Evolutionary conservation across 495 filamentous ascomycete genomes (phyloP), one percentile per base, ranked within the genome.

Genomic region (Aspergillus taichungensis): DNA sequence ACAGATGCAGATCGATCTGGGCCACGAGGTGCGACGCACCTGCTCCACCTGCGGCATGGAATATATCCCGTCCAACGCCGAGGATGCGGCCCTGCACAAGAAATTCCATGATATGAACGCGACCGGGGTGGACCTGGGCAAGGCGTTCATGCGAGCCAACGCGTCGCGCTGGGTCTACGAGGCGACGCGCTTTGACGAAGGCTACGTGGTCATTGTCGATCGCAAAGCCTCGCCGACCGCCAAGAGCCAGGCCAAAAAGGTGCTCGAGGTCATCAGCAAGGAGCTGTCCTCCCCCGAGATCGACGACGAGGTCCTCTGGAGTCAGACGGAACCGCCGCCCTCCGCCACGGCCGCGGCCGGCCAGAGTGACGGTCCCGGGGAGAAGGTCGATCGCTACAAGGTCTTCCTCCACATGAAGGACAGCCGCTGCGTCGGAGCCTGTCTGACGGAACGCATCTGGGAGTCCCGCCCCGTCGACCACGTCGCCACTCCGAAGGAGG

Each of bases 21-120:
- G 82, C 11, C 69, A 68, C 47, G 67, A 77, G 36, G 60, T 76
- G 32, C 69, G 75, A 39, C 77, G 75, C 47, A 77, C 72, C n/a
- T 87, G 83, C 59, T 67, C 65, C 31, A 67, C 64, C 2, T 87
- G 83, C 56, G 78, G 75, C 0, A 87, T 87, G 83, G 79, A 82
- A 46, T 87, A 86, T 56, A 71, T 83, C 33, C 75, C 81, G 9
- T 84, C 80, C 0, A 77, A 79, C 14, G 64, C 67, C 34, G 82
- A 84, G 51, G 83, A 87, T 49, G 67, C 71, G 30, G 71, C 71
- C 3, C 54, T 85, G 31, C 83, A 87, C 54, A 78, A 74, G 53
- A 82, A 79, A 43, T 85, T 79, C 51, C 84, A 87, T 60, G 76
- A 73, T 33, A 77, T 79, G 68, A 81, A 82, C 42, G 66, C 74